Evolutionary conservation across 495 filamentous ascomycete species (phyloP).

Genomic region (Penicillium macrosclerotiorum): DNA sequence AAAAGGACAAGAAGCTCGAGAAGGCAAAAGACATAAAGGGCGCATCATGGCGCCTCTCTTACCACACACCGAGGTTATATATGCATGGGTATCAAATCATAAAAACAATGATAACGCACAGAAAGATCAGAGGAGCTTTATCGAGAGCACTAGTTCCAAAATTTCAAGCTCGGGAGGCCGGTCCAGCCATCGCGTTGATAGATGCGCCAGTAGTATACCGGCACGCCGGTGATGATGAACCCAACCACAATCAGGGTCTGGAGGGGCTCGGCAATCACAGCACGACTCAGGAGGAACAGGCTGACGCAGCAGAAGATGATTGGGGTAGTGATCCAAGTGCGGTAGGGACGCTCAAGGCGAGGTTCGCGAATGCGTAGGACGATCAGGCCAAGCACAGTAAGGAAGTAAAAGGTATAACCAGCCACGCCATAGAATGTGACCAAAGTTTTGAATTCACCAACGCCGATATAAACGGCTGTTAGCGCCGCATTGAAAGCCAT

Average conservation of each 20-base stretch:
- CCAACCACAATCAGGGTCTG: slow-evolving; percentile 82
- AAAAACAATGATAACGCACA: slow-evolving; percentile 7
- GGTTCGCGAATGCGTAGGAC: slow-evolving; percentile 88
- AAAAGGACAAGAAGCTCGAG: too few relatives aligned
- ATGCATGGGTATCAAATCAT: slow-evolving; percentile 33
- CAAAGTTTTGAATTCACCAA: slow-evolving; percentile 88
- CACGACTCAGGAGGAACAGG: slow-evolving; percentile 82
- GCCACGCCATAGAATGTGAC: slow-evolving; percentile 97
- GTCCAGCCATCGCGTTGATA: slow-evolving; percentile 50
- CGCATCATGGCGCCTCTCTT: slow-evolving; percentile 2
- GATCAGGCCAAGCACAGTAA: slow-evolving; percentile 91
- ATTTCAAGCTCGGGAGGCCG: slow-evolving; percentile 55
- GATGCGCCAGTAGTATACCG: slow-evolving; percentile 86
- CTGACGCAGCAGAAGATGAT: slow-evolving; percentile 98
- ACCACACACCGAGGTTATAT: slow-evolving; percentile 30
- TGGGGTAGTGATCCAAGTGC: slow-evolving; percentile 93
- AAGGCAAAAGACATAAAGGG: slow-evolving; percentile 10
- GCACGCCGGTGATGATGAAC: slow-evolving; percentile 80
- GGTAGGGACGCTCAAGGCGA: slow-evolving; percentile 81
- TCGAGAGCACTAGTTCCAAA: slow-evolving; percentile 50
- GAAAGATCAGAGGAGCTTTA: slow-evolving; percentile 3
- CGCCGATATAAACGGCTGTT: slow-evolving; percentile 70
- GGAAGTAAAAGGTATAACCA: slow-evolving; percentile 94
- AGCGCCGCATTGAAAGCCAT: slow-evolving; percentile 75
- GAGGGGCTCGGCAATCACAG: slow-evolving; percentile 83